Conservation (phyloP, 352 stramenopile species). For the Elongisporangium undulatum region DNA sequence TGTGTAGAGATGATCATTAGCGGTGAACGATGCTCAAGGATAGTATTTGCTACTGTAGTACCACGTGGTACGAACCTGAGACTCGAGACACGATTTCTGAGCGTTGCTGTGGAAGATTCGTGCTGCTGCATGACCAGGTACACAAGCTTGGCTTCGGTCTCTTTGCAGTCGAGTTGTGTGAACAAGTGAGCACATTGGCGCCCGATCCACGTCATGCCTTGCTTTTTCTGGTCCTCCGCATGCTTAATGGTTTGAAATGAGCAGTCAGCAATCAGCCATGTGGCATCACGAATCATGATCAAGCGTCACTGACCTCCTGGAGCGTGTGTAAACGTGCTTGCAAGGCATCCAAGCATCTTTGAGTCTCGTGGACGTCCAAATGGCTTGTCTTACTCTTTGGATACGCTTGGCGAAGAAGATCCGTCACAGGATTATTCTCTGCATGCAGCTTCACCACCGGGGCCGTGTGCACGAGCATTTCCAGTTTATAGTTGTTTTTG, state of each 20-base stretch:
- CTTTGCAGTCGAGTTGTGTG: slow-evolving; percentile 52
- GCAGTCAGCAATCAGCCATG: neutral
- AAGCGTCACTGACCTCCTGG: slow-evolving; percentile 22
- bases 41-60: neutral
- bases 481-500: slow-evolving; percentile 23
- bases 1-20: neutral
- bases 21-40: neutral
- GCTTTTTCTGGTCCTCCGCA: slow-evolving; percentile 33
- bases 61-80: neutral
- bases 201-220: slow-evolving; percentile 49
- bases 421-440: neutral
- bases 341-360: slow-evolving; percentile 24
- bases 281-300: neutral
- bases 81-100: neutral
- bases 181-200: slow-evolving; percentile 59
- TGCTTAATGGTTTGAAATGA: slow-evolving; percentile 8
- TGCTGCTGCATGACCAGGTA: slow-evolving; percentile 31
- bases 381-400: neutral
- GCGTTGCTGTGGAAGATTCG: neutral
- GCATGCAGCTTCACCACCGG: slow-evolving; percentile 13
- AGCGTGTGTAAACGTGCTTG: slow-evolving; percentile 11
- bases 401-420: neutral
- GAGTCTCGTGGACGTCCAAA: slow-evolving; percentile 12
- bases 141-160: slow-evolving; percentile 36
- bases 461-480: slow-evolving; percentile 30